Evolutionary conservation across 345 rosid genomes (phyloP).

Genomic region (Orychophragmus violaceus): DNA sequence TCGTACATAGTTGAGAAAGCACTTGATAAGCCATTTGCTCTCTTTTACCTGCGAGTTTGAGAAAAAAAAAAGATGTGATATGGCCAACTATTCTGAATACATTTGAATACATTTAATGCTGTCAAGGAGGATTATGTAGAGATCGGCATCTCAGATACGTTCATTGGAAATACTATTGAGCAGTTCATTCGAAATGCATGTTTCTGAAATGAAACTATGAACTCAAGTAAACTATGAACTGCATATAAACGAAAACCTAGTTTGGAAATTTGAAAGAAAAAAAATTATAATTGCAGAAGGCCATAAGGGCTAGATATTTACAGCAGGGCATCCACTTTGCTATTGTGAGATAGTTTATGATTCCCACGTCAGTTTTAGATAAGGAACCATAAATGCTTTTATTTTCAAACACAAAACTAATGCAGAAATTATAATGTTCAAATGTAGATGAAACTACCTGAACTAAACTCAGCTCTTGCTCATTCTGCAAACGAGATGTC

Average conservation of each 20-base stretch:
- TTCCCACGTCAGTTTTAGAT: constrained; percentile 5
- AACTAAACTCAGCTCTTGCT: constrained; percentile 85
- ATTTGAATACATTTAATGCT: not conserved
- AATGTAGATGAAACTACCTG: constrained; percentile 50
- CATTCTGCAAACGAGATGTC: constrained; percentile 76
- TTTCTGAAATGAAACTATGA: not conserved
- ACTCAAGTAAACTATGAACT: no score
- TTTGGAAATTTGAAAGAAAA: no score
- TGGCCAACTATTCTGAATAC: constrained; percentile 7
- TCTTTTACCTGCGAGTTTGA: constrained; percentile 53
- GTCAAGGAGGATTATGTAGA: not conserved
- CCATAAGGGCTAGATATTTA: no score
- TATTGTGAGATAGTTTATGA: not conserved
- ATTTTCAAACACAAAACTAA: constrained; percentile 10
- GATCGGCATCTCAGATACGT: not conserved
- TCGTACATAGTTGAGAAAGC: constrained; percentile 85
- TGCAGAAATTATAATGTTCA: constrained; percentile 6
- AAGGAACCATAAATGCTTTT: not conserved
- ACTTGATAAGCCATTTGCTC: constrained; percentile 79
- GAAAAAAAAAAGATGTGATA: constrained; percentile 1
- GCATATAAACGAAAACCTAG: no score
- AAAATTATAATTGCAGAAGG: no score
- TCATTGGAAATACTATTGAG: not conserved
- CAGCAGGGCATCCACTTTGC: no score
- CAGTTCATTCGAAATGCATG: not conserved